A percentile compares a stretch with the other conserved stretches of the same genome.
phyloP scores from a whole-genome alignment of 345 rosid species.

The Turritis glabra region DNA sequence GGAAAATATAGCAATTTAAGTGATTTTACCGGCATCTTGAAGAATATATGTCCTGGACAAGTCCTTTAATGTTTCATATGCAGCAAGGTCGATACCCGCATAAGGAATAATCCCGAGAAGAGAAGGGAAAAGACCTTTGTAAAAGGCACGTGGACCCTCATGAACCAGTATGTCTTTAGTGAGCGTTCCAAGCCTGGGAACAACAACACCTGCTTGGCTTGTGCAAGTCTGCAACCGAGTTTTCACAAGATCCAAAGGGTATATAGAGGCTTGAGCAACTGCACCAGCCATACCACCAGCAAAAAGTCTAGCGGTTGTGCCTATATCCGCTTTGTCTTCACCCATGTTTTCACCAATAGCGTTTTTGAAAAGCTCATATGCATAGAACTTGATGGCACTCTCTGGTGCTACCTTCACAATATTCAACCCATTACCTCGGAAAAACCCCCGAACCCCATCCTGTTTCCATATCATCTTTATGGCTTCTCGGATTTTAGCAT shows the following conservation, averaged over 20 bases:
- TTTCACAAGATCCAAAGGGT: conserved; percentile 92
- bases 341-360: conserved; percentile 52
- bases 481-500: conserved; percentile 61
- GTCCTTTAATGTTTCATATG: conserved; percentile 83
- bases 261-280: conserved; percentile 81
- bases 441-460: conserved; percentile 64
- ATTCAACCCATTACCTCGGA: conserved; percentile 82
- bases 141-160: conserved; percentile 89
- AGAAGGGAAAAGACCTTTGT: conserved; percentile 83
- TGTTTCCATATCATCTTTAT: conserved; percentile 65
- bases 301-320: conserved; percentile 63
- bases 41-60: conserved; percentile 76
- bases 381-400: conserved; percentile 83
- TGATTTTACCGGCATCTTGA: conserved; percentile 56
- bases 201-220: conserved; percentile 58
- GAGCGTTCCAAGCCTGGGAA: conserved; percentile 56
- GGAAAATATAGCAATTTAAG: neutral
- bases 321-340: conserved; percentile 56
- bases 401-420: conserved; percentile 92
- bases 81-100: conserved; percentile 95
- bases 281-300: conserved; percentile 97
- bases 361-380: conserved; percentile 73
- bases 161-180: conserved; percentile 73
- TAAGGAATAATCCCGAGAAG: conserved; percentile 89
- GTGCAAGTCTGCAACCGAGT: conserved; percentile 80